A percentile compares a stretch with the other conserved stretches of the same genome.
Conservation (phyloP, 805 yeast genomes). For the Candida sonorensis region DNA sequence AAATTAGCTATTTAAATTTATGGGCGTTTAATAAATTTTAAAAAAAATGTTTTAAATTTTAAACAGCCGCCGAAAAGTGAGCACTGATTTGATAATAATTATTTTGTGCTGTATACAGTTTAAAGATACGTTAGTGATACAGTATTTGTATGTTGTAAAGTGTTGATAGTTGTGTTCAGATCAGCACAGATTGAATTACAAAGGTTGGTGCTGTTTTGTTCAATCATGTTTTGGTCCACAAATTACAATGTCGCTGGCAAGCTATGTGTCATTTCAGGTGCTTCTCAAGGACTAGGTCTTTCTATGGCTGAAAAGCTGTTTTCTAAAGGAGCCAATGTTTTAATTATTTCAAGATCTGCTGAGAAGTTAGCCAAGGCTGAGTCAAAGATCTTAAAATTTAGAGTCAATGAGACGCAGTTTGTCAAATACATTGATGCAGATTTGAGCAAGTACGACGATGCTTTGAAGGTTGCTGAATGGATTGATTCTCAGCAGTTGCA, state of each 20-base stretch:
- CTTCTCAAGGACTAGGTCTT: conserved; percentile 89
- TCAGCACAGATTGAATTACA: too few species aligned
- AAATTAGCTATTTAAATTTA: too few species aligned
- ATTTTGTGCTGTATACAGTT: too few species aligned
- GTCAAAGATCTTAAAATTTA: conserved; percentile 34
- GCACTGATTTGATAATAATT: too few species aligned
- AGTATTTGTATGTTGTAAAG: too few species aligned
- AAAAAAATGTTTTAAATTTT: too few species aligned
- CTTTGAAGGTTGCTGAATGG: conserved; percentile 31
- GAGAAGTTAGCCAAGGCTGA: conserved; percentile 42
- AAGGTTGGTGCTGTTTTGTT: too few species aligned
- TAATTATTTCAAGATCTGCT: conserved; percentile 73
- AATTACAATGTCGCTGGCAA: conserved; percentile 35
- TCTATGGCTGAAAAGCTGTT: conserved; percentile 53
- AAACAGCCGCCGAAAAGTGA: too few species aligned
- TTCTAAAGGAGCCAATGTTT: conserved; percentile 51
- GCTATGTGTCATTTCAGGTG: conserved; percentile 79
- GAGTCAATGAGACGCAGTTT: conserved; percentile 25
- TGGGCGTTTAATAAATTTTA: too few species aligned
- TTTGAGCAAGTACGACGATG: conserved; percentile 49
- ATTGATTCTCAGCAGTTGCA: conserved; percentile 17
- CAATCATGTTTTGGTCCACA: conserved; percentile 3
- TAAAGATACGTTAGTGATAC: too few species aligned
- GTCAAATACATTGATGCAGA: conserved; percentile 55
- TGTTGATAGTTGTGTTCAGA: too few species aligned